phyloP scores from a whole-genome alignment of 345 rosid species.

The Euclidium syriacum region DNA sequence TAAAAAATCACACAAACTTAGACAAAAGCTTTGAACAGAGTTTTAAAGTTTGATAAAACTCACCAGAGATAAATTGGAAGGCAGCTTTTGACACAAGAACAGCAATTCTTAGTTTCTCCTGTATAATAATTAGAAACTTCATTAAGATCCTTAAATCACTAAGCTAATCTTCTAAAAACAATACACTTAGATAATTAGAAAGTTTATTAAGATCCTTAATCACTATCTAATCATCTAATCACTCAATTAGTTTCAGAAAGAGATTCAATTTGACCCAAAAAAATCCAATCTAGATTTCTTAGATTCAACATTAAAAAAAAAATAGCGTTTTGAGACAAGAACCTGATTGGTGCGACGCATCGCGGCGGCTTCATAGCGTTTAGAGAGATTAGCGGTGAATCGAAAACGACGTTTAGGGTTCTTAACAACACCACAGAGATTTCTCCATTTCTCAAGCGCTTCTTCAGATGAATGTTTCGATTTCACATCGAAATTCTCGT shows the following conservation, averaged over 20 bases:
- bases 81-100: slow-evolving; percentile 94
- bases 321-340: background rate
- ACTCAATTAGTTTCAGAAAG: background rate
- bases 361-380: slow-evolving; percentile 80
- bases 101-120: slow-evolving; percentile 88
- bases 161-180: background rate
- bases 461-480: slow-evolving; percentile 67
- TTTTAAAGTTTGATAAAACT: slow-evolving; percentile 14
- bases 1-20: no score
- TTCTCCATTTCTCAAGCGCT: slow-evolving; percentile 64
- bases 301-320: background rate
- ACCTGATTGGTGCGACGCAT: slow-evolving; percentile 89
- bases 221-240: no score
- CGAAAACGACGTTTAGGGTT: slow-evolving; percentile 86
- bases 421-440: slow-evolving; percentile 67
- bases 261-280: background rate
- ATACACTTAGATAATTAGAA: background rate
- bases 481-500: slow-evolving; percentile 60
- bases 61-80: slow-evolving; percentile 73
- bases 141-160: slow-evolving; percentile 5
- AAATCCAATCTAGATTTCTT: background rate
- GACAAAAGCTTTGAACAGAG: no score
- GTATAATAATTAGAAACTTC: slow-evolving; percentile 8
- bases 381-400: slow-evolving; percentile 80
- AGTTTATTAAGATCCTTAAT: no score